phyloP scores from a whole-genome alignment of 805 yeast species.

The Ogataea zsoltii region DNA sequence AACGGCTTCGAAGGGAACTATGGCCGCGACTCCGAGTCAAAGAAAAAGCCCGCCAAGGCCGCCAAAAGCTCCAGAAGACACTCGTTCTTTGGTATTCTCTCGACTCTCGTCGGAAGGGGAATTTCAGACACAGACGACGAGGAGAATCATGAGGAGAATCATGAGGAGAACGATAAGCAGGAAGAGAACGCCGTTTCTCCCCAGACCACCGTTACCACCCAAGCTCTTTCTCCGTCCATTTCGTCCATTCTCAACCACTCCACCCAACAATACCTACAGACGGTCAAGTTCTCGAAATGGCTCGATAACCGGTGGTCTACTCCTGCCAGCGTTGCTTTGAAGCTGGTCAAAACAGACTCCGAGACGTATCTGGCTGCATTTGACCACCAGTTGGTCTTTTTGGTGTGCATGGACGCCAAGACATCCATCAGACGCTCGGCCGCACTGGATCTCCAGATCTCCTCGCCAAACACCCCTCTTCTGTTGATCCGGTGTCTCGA shows the following conservation, averaged over 20 bases:
- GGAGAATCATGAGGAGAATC: not conserved
- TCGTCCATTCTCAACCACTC: slow-evolving; percentile 8
- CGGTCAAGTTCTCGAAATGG: slow-evolving; percentile 32
- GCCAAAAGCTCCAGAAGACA: slow-evolving; percentile 20
- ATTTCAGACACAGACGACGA: not conserved
- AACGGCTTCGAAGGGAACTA: slow-evolving; percentile 20
- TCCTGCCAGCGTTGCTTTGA: slow-evolving; percentile 14
- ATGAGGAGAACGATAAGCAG: not conserved
- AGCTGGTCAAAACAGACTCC: slow-evolving; percentile 18
- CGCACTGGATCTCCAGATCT: slow-evolving; percentile 22
- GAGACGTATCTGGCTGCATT: slow-evolving; percentile 20
- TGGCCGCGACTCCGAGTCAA: not conserved
- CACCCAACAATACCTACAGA: slow-evolving; percentile 21
- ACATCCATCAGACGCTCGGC: slow-evolving; percentile 22
- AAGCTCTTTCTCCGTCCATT: not conserved
- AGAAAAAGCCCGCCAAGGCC: slow-evolving; percentile 6
- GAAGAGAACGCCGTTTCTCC: not conserved
- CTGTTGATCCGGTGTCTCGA: slow-evolving; percentile 9
- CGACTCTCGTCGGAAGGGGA: slow-evolving; percentile 14
- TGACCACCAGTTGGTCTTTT: slow-evolving; percentile 16
- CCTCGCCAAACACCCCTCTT: slow-evolving; percentile 7
- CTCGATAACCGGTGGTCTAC: slow-evolving; percentile 28
- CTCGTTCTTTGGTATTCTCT: slow-evolving; percentile 31
- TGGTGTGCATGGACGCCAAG: slow-evolving; percentile 17
- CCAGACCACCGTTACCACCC: not conserved